Base-by-base conservation (phyloP, 2,329 filamentous ascomycete species). In the Colletotrichum chrysophilum region DNA sequence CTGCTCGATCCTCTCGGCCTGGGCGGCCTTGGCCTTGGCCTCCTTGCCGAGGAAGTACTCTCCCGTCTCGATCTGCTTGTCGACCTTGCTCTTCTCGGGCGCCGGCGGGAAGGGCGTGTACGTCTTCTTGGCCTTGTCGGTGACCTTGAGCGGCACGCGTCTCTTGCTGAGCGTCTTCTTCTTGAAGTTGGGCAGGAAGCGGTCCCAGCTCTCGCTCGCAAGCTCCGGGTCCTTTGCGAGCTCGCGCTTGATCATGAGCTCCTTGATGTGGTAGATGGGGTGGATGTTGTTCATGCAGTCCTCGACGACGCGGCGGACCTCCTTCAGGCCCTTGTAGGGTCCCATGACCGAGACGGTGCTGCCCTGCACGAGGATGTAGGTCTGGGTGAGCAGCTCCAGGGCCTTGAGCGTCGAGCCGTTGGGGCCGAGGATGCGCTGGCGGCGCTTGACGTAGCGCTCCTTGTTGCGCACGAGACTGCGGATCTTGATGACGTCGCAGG, bases 71-170 rank as follows among this genome's bases (percentile, higher is more conserved):
- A 99, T 98, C 90, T 99, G 96, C 85, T 96, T 87, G 86, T 99
- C 97, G 80, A 99, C 91, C 92, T 98, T 99, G 92, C 96, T 98
- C 94, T 98, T 98, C 90, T 99, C 96, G 79, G 96, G 96, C 58
- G 96, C 92, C 8, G 97, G 97, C 65, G 97, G 97, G 93, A 99
- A 99, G 12, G 97, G 96, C 78, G 97, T 99, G 89, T 98, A 99
- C 14, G 89, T 86, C 91, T 98, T 98, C 91, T 96, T 98, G 83
- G 89, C 86, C 91, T 99, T 99, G 89, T 99, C 96, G 70, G 92
- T 95, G 83, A 99, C 93, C 82, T 95, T 95, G 89, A 92, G 91
- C 0, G 97, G 97, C 80, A 93, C 92, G 79, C 92, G 91, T 79
- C 97, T 91, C 88, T 96, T 96, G 87, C 92, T 96, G 78, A 98